Base-by-base conservation (phyloP, 768 basidiomycete genomes). In the Cytidiella melzeri region DNA sequence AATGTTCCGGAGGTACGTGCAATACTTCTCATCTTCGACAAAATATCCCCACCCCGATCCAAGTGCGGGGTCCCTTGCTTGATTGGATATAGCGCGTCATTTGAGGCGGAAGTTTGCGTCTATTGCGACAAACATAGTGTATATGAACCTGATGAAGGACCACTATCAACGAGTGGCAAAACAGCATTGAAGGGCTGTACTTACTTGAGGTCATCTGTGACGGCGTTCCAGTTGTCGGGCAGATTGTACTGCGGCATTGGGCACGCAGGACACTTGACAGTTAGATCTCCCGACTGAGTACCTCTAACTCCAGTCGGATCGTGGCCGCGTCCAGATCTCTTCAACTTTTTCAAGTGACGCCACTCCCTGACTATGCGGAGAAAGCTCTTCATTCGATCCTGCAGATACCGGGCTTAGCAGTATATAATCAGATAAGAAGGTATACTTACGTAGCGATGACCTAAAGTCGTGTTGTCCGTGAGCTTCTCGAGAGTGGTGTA, bases 81-180 rank as follows among this genome's bases (percentile, higher is more conserved):
- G 54, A 1, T 45, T 53, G 0, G 47, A 58, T 1, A 59, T 54
- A 2, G 10, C 25, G 41, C 51, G 52, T 3, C 34, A 38, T 40
- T 67, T 65, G 23, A 66, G 37, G 1, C 55, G 50, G 37, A 69
- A 67, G 45, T 61, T 61, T 1, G 62, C 62, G 45, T 67, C 61
- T 1, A 62, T 54, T 1, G 61, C 57, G 1, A 67, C 6, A 30
- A 61, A 65, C 0, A 65, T 19, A 0, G 47, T 40, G 34, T 63
- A 66, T 0, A 64, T n/a, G 51, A 56, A 65, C 24, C 64, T 65
- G 5, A n/a, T n/a, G n/a, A n/a, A n/a, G n/a, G n/a, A n/a, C n/a
- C n/a, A n/a, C n/a, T n/a, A n/a, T n/a, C n/a, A n/a, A n/a, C n/a
- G 28, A 26, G 9, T 21, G 12, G 23, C 19, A 5, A 4, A 19